phyloP scores from a whole-genome alignment of 73 alveolate species.

The Paramecium sexaurelia region DNA sequence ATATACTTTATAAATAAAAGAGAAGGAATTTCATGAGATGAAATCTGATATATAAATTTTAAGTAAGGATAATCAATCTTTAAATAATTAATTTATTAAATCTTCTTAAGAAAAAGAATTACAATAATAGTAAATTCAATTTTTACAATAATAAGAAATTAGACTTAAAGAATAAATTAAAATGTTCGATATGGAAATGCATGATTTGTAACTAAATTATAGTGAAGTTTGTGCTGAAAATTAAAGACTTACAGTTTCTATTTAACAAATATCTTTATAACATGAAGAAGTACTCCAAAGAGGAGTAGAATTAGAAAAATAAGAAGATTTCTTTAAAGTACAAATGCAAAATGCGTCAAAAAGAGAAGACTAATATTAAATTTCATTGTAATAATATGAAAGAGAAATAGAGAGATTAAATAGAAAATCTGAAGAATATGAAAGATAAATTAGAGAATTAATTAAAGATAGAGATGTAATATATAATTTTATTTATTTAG shows the following conservation, averaged over 20 bases:
- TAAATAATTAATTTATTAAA: constrained; percentile 56
- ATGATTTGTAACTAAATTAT: constrained; percentile 40
- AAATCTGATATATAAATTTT: constrained; percentile 36
- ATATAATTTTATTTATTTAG: not conserved
- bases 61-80: constrained; percentile 51
- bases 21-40: constrained; percentile 56
- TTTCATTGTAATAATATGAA: constrained; percentile 16
- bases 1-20: constrained; percentile 55
- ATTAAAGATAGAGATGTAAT: constrained; percentile 34
- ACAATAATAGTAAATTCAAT: constrained; percentile 23
- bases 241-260: constrained; percentile 51
- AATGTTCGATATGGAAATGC: constrained; percentile 62
- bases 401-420: constrained; percentile 37
- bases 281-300: constrained; percentile 50
- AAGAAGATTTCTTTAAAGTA: constrained; percentile 39
- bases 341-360: not conserved
- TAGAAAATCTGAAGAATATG: constrained; percentile 47
- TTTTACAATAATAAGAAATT: constrained; percentile 55
- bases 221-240: constrained; percentile 68
- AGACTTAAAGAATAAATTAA: constrained; percentile 55
- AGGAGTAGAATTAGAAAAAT: constrained; percentile 63
- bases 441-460: constrained; percentile 40
- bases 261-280: constrained; percentile 46
- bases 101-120: constrained; percentile 60
- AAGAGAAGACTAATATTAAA: constrained; percentile 53